Evolutionary conservation across 208 protist species (phyloP).

Genomic region (Acanthamoeba lenticulata): DNA sequence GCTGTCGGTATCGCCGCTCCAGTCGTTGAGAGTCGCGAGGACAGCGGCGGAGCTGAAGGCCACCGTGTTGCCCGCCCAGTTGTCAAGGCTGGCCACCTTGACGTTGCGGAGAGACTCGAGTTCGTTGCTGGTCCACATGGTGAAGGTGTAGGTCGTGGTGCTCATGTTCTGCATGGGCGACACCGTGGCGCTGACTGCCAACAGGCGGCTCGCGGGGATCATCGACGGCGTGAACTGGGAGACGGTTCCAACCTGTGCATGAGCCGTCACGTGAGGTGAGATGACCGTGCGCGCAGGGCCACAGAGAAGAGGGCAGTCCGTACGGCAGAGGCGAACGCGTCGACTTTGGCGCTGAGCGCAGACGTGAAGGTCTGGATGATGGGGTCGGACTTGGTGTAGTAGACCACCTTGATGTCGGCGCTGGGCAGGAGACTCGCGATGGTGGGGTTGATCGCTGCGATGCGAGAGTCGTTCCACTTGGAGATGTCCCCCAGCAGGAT

Average conservation of each 20-base stretch:
- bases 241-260: not conserved
- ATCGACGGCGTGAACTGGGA: not conserved
- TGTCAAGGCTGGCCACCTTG: not conserved
- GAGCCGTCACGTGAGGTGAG: not conserved
- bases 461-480: constrained; percentile 6
- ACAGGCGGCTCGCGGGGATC: not conserved
- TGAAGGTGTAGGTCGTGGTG: constrained; percentile 7
- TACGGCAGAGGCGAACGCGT: not conserved
- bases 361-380: not conserved
- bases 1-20: not conserved
- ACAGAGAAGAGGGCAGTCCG: not conserved
- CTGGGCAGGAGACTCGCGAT: not conserved
- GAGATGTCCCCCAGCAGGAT: not conserved
- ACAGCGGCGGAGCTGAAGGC: not conserved
- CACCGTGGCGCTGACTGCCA: not conserved
- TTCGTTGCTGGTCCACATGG: constrained; percentile 3
- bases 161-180: constrained; percentile 5
- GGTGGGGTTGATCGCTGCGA: not conserved
- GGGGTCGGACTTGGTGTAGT: not conserved
- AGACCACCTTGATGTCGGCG: not conserved
- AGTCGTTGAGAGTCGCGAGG: not conserved
- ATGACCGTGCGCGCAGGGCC: not conserved
- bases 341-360: not conserved
- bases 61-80: not conserved
- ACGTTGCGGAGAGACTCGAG: not conserved